Base-by-base conservation (phyloP, 208 protist genomes). In the Leishmania guyanensis region DNA sequence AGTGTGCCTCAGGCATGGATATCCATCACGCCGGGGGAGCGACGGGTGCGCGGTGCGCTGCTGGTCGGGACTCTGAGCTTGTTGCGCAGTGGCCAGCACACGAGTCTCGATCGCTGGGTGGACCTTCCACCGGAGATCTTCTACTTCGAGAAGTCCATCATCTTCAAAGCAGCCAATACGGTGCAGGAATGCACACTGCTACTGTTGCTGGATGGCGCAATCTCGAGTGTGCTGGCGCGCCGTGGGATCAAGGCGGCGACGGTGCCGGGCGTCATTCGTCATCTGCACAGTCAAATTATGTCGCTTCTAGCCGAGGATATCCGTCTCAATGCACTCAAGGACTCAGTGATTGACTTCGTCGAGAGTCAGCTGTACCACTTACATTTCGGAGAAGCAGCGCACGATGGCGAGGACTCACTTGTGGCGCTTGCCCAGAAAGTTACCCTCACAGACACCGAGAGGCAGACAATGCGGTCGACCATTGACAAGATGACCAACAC, bases 401-500 rank as follows among this genome's bases (percentile, higher is more conserved):
- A 36, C 17, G 75, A 64, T 17, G 69, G 79, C 60, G 65, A 65
- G 50, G 53, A 70, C 36, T 70, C 75, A 29, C 50, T 84, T 78
- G 77, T 53, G 14, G 39, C 58, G 39, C 26, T 76, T n/a, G 66
- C 65, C 14, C 71, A 71, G 26, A 72, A 72, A 48, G 50, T 73
- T 8, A 77, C 82, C 54, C 81, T 96, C 53, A 89, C 84, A 2
- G 89, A 92, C 20, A 72, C 60, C 17, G 91, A 96, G 87, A 69
- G 77, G 58, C 82, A 82, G 53, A 82, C 86, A 26, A 73, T 96
- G 50, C 78, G 78, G 6, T 72, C 84, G 33, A 89, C 86, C 48
- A 90, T 96, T 36, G 90, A 95, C 76, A 96, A 94, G 81, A 96
- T 96, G 93, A 94, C 89, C 12, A 87, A 96, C 81, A 96, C 93